Conservation (phyloP, 495 filamentous ascomycete species). For the Talaromyces borbonicus region DNA sequence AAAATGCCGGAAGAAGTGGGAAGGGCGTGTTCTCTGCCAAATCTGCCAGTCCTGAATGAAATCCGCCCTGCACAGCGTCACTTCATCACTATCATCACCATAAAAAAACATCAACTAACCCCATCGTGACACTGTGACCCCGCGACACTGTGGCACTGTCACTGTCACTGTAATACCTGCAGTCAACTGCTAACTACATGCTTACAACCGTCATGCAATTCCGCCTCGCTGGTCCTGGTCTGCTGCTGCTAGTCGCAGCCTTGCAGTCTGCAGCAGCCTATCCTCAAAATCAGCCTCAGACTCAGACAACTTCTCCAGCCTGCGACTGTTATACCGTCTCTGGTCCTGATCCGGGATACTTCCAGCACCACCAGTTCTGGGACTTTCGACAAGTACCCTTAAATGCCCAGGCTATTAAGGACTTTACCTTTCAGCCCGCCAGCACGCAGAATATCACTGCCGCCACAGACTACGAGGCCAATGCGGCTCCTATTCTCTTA, state of each 20-base stretch:
- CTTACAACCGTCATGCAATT: slow-evolving; percentile 4
- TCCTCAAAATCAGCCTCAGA: not conserved
- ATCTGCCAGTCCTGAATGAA: no score
- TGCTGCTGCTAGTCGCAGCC: no score
- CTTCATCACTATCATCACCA: no score
- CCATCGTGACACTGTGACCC: no score
- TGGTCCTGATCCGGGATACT: slow-evolving; percentile 39
- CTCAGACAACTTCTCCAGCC: slow-evolving; percentile 1
- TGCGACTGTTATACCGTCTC: slow-evolving; percentile 35
- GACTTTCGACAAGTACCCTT: slow-evolving; percentile 49
- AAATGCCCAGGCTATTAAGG: slow-evolving; percentile 7
- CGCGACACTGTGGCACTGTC: no score
- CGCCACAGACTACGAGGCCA: slow-evolving; percentile 9
- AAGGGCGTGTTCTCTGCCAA: no score
- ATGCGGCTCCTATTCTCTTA: slow-evolving; percentile 16
- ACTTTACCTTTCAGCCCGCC: slow-evolving; percentile 19
- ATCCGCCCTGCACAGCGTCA: no score
- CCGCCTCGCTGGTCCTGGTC: not conserved
- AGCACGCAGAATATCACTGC: slow-evolving; percentile 18
- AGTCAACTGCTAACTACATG: no score
- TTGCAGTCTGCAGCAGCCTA: not conserved
- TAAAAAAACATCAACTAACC: no score
- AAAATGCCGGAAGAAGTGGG: no score
- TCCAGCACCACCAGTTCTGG: slow-evolving; percentile 54
- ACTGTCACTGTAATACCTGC: no score